Percentiles rank a stretch among this genome's conserved stretches.
Conservation (phyloP, 1,284 basidiomycete species). For the Anthracocystis setariae region DNA sequence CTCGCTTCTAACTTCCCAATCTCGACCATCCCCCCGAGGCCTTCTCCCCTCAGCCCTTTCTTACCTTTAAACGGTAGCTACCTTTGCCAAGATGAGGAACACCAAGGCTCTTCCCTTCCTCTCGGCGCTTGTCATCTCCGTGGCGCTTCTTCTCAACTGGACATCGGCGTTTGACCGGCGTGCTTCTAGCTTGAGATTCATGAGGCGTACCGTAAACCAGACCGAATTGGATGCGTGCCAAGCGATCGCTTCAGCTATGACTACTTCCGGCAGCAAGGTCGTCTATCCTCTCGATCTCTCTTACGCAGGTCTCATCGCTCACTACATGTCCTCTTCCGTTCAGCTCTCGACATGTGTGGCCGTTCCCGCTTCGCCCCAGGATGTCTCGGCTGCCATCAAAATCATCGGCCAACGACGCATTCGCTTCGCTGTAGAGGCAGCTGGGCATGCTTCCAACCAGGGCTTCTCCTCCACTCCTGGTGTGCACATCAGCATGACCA, state of each 20-base stretch:
- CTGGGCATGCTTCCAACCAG: slow-evolving; percentile 53
- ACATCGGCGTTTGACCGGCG: slow-evolving; percentile 19
- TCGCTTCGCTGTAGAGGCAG: slow-evolving; percentile 48
- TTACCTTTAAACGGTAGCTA: neutral
- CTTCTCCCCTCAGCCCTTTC: neutral
- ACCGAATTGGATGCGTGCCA: slow-evolving; percentile 45
- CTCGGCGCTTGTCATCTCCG: slow-evolving; percentile 23
- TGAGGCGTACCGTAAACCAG: slow-evolving; percentile 33
- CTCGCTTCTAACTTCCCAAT: too few species aligned
- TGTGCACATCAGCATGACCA: slow-evolving; percentile 46
- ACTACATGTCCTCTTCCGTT: slow-evolving; percentile 44
- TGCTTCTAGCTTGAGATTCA: slow-evolving; percentile 13
- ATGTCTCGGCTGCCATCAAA: slow-evolving; percentile 47
- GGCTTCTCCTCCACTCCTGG: slow-evolving; percentile 56
- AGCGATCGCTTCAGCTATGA: slow-evolving; percentile 25
- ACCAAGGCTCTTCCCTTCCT: slow-evolving; percentile 25
- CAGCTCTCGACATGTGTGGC: slow-evolving; percentile 48
- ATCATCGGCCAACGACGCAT: slow-evolving; percentile 47
- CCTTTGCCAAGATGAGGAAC: slow-evolving; percentile 17
- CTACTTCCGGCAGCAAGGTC: slow-evolving; percentile 18
- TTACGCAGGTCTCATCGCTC: slow-evolving; percentile 23
- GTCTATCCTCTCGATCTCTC: slow-evolving; percentile 33
- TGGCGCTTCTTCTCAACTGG: slow-evolving; percentile 37
- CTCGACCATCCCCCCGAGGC: too few species aligned
- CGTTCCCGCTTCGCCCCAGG: slow-evolving; percentile 37